Evolutionary conservation across 177 flowering plant genomes (phyloP), one percentile per base, ranked within the genome.

Genomic region (Tripterygium wilfordii): DNA sequence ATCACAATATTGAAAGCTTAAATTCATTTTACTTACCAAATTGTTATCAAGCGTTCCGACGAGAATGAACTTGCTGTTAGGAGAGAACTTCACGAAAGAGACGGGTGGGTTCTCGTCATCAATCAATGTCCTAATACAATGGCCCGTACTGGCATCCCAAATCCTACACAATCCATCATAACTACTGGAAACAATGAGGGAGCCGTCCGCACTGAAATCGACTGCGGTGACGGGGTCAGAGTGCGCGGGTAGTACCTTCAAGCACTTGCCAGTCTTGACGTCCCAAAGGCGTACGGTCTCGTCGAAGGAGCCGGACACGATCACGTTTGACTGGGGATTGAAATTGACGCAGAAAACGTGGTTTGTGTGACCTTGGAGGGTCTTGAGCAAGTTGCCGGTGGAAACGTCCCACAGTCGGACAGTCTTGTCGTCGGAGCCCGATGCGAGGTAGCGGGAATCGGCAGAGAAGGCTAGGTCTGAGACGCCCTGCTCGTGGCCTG

Each of bases 231-330:
- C 97, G 1, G 99, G 97, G 43, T 92, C 99, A 14, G 99, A 92
- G 48, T 92, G 97, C 0, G 97, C 99, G 0, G 99, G 99, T 12
- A 92, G 52, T 29, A 92, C 99, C 75, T 78, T 89, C 44, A 92
- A 51, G 53, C 99, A 92, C 78, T 81, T 89, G 9, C 96, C 99
- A 3, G 74, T 57, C 68, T 82, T 86, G 5, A 87, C 92, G 49
- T 92, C 99, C 99, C 99, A 92, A 40, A 92, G 63, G 62, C 97
- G 64, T 23, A 92, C 99, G 8, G 99, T 92, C 78, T 92, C 99
- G 36, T 92, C 99, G 48, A 82, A 92, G 18, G 96, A 79, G 2
- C 99, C 99, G 8, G 99, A 92, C 14, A 74, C 99, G 13, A 89
- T 65, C 81, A 87, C 80, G 53, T 92, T 92, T 19, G 91, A 77